A percentile compares a stretch with the other conserved stretches of the same genome.
Conservation (phyloP, 768 basidiomycete genomes). For the Tylopilus vinaceipallidus region DNA sequence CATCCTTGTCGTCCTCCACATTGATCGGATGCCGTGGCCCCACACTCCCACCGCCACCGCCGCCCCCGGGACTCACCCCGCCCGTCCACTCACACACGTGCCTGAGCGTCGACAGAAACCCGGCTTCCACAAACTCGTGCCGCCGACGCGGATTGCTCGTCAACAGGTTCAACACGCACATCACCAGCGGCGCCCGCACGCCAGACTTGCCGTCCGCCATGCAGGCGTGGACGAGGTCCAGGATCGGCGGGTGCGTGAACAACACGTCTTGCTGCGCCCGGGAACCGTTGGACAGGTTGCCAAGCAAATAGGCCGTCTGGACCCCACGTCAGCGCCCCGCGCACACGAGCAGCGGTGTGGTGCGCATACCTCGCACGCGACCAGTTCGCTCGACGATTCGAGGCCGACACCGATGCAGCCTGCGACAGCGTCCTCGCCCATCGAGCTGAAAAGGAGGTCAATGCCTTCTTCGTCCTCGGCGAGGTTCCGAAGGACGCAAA, state of each 20-base stretch:
- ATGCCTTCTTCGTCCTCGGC: conserved; percentile 66
- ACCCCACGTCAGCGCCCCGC: neutral
- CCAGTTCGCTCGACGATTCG: conserved; percentile 49
- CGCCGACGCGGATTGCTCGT: conserved; percentile 36
- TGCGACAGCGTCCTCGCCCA: conserved; percentile 48
- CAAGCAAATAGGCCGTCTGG: conserved; percentile 59
- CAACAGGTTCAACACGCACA: conserved; percentile 58
- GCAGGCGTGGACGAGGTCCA: conserved; percentile 52
- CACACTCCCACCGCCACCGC: conserved; percentile 18
- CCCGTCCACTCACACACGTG: conserved; percentile 42
- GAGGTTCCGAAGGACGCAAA: conserved; percentile 65
- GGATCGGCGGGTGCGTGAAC: conserved; percentile 48
- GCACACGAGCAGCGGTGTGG: neutral
- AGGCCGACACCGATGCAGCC: conserved; percentile 47
- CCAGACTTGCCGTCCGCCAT: conserved; percentile 59
- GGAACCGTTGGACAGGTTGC: conserved; percentile 66
- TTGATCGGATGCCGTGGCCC: conserved; percentile 38
- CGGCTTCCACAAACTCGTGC: conserved; percentile 41
- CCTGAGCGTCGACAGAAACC: conserved; percentile 44
- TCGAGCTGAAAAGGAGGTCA: conserved; percentile 52
- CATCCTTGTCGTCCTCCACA: conserved; percentile 60
- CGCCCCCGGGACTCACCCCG: conserved; percentile 6
- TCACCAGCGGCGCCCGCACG: conserved; percentile 58
- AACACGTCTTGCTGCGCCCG: conserved; percentile 50
- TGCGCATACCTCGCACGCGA: conserved; percentile 48